Percentiles rank a stretch among this genome's conserved stretches.
Evolutionary conservation across 2,329 filamentous ascomycete genomes (phyloP).

Genomic region (Boeremia exigua): DNA sequence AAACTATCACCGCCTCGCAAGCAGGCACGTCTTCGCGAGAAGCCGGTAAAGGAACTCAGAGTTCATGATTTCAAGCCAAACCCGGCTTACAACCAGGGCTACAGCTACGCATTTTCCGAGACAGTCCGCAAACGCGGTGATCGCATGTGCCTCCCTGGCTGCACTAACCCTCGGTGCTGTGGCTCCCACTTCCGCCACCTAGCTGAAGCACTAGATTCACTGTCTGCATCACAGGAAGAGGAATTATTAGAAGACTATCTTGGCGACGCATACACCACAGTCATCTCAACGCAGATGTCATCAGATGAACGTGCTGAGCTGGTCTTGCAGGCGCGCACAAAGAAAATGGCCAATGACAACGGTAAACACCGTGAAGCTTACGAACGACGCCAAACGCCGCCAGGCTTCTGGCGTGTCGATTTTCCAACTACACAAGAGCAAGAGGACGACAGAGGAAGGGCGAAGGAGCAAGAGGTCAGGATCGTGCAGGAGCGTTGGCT

Average conservation of each 20-base stretch:
- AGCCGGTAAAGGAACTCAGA: slow-evolving; percentile 63
- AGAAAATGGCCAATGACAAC: slow-evolving; percentile 73
- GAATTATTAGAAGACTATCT: slow-evolving; percentile 62
- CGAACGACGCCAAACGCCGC: slow-evolving; percentile 74
- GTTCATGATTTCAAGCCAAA: slow-evolving; percentile 85
- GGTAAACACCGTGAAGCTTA: slow-evolving; percentile 81
- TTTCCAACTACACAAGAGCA: slow-evolving; percentile 89
- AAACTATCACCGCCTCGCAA: slow-evolving; percentile 10
- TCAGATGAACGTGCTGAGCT: slow-evolving; percentile 67
- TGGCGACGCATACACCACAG: slow-evolving; percentile 50
- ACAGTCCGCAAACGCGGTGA: slow-evolving; percentile 74
- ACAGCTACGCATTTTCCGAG: slow-evolving; percentile 75
- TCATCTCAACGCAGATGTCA: slow-evolving; percentile 56
- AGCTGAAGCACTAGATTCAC: slow-evolving; percentile 53
- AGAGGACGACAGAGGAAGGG: slow-evolving; percentile 68
- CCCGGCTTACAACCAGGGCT: slow-evolving; percentile 71
- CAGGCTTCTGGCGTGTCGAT: slow-evolving; percentile 89
- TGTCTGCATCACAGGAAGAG: slow-evolving; percentile 46
- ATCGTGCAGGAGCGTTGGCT: slow-evolving; percentile 75
- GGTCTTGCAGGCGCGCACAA: slow-evolving; percentile 77
- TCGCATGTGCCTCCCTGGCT: slow-evolving; percentile 74
- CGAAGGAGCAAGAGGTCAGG: slow-evolving; percentile 66
- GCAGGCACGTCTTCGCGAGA: slow-evolving; percentile 54
- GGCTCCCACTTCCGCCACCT: slow-evolving; percentile 73
- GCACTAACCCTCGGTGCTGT: slow-evolving; percentile 77